phyloP scores from a whole-genome alignment of 768 basidiomycete species.

The Tulasnella sp. region DNA sequence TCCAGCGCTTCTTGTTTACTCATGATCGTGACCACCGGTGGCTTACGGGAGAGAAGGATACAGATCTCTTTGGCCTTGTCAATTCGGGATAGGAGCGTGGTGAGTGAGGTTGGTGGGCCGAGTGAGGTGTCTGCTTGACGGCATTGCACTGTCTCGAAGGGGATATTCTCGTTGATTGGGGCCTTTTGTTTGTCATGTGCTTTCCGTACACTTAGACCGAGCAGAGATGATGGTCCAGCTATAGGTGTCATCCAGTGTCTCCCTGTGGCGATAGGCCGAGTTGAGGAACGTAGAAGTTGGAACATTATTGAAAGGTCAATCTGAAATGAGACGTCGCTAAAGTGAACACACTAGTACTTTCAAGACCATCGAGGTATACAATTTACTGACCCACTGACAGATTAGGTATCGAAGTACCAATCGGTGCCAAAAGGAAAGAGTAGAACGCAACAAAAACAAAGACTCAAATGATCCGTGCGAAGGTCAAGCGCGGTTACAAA shows the following conservation, averaged over 20 bases:
- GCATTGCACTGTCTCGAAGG: slow-evolving; percentile 33
- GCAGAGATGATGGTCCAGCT: not conserved
- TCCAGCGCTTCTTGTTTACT: slow-evolving; percentile 35
- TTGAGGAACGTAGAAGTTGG: not conserved
- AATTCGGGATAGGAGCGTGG: slow-evolving; percentile 35
- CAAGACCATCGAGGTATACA: too few relatives aligned
- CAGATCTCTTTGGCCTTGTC: slow-evolving; percentile 36
- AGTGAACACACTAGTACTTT: too few relatives aligned
- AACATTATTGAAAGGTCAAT: not conserved
- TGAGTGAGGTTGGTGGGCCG: slow-evolving; percentile 29
- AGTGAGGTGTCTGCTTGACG: slow-evolving; percentile 39
- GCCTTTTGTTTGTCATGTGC: not conserved
- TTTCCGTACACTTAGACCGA: not conserved
- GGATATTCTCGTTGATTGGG: slow-evolving; percentile 34
- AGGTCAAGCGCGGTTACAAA: too few relatives aligned
- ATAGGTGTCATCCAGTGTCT: not conserved
- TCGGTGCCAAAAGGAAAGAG: too few relatives aligned
- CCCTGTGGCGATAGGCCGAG: not conserved
- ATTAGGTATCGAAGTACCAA: too few relatives aligned
- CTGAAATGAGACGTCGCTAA: too few relatives aligned
- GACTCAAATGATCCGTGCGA: too few relatives aligned
- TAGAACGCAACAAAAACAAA: too few relatives aligned
- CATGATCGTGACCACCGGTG: slow-evolving; percentile 51
- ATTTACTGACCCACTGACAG: too few relatives aligned
- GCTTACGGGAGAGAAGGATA: slow-evolving; percentile 39